Conservation (phyloP, 2,329 filamentous ascomycete species). For the Aspergillus puulaauensis region DNA sequence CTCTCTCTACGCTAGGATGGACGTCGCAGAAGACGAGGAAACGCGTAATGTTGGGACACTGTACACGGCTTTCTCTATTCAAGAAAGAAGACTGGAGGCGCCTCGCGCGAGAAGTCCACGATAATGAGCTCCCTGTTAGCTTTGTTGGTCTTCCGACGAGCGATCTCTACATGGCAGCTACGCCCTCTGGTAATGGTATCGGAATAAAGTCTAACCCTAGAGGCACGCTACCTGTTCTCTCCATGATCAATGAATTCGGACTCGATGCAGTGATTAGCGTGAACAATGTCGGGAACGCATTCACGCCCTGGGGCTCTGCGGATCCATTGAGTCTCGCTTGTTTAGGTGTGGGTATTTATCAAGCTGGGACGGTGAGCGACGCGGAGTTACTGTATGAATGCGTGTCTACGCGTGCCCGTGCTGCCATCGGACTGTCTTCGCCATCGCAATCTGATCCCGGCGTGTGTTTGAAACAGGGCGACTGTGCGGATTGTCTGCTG, state of each 20-base stretch:
- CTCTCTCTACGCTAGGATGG: conserved; percentile 55
- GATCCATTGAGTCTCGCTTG: conserved; percentile 66
- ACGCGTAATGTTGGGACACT: conserved; percentile 65
- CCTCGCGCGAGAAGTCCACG: conserved; percentile 50
- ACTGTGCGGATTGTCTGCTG: conserved; percentile 23
- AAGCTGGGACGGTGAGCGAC: conserved; percentile 62
- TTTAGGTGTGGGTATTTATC: conserved; percentile 65
- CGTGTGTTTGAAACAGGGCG: conserved; percentile 13
- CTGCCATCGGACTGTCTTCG: conserved; percentile 34
- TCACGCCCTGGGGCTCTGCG: conserved; percentile 67
- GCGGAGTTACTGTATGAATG: conserved; percentile 59
- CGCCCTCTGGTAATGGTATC: conserved; percentile 17
- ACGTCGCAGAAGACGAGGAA: conserved; percentile 36
- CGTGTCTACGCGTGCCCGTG: conserved; percentile 46
- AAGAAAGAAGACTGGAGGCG: conserved; percentile 48
- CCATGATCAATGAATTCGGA: conserved; percentile 59
- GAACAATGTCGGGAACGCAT: conserved; percentile 74
- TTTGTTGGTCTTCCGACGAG: conserved; percentile 71
- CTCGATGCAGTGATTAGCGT: conserved; percentile 63
- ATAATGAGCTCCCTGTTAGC: conserved; percentile 55
- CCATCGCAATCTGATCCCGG: neutral
- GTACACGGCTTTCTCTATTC: conserved; percentile 64
- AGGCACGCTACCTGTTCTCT: conserved; percentile 62
- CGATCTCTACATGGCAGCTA: conserved; percentile 69
- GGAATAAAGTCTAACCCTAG: conserved; percentile 37